Evolutionary conservation across 1,284 basidiomycete species (phyloP), one percentile per base, ranked within the genome.

Genomic region (Rhodotorula sp.): DNA sequence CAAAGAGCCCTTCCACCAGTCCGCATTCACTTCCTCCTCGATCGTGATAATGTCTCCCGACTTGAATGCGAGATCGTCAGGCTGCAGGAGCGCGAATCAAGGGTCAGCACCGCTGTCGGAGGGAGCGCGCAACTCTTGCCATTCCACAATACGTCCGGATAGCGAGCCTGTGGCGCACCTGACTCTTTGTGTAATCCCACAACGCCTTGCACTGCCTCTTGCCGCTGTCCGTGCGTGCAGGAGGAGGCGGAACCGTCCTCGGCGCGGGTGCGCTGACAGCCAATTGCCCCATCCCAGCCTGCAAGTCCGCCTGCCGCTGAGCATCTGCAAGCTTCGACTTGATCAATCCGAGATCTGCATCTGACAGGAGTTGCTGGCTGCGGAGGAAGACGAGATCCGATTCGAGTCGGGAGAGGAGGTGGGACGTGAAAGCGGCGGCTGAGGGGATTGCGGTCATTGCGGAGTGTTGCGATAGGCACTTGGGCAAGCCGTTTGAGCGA

Each of bases 41-140:
- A 88, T 82, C 66, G 87, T 85, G 74, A 88, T 84, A 24, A 85
- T 80, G 76, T 88, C 86, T 6, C 86, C 87, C 1, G 81, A 76
- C 30, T 78, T 79, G 80, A 88, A 88, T 0, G 83, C 83, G 22
- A 88, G 83, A 75, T 88, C 87, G 53, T 85, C 84, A 4, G 81
- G 80, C 74, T 88, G 44, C 22, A 26, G 2, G 31, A 20, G 26
- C n/a, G 48, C 4, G 13, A 50, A 26, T 8, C 30, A 24, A 18
- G 8, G 3, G 22, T n/a, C 31, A 30, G 18, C 18, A 22, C 16
- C 16, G 16, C 4, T 11, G 18, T 8, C 26, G 37, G n/a, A 44
- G 22, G 11, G 55, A 34, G 15, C 16, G 15, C 18, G 53, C 18
- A 30, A 54, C 34, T 34, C 34, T 5, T 34, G 34, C 16, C 7